phyloP scores from a whole-genome alignment of 164 flowering plant genomes.

The Kingdonia uniflora region DNA sequence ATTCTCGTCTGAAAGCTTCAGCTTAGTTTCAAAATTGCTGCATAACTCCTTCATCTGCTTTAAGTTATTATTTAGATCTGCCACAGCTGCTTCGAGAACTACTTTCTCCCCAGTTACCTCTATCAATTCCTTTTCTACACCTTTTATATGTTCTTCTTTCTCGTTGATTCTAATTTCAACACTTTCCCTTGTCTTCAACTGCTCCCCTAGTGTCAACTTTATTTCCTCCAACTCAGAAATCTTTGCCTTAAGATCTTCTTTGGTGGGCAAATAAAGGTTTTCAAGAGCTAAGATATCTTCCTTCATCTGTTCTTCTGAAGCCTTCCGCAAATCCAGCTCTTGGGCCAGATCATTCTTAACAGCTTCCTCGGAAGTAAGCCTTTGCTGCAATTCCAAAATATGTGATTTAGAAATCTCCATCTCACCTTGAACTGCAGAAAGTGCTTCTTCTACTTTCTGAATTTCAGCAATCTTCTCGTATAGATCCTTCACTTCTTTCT shows the following conservation, averaged over 20 bases:
- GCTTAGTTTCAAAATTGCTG: slow-evolving; percentile 51
- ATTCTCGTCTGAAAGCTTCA: slow-evolving; percentile 54
- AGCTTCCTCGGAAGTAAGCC: slow-evolving; percentile 40
- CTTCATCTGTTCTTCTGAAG: slow-evolving; percentile 47
- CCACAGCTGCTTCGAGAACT: slow-evolving; percentile 38
- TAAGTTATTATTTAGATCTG: slow-evolving; percentile 30
- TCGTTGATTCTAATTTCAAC: slow-evolving; percentile 27
- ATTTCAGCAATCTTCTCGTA: slow-evolving; percentile 56
- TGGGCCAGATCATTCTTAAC: slow-evolving; percentile 32
- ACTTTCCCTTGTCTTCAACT: slow-evolving; percentile 25
- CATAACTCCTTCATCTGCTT: slow-evolving; percentile 34
- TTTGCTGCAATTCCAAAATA: slow-evolving; percentile 37
- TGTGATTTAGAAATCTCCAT: slow-evolving; percentile 43
- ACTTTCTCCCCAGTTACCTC: slow-evolving; percentile 37
- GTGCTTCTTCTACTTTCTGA: slow-evolving; percentile 57
- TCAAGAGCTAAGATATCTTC: slow-evolving; percentile 43
- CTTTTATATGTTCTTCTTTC: slow-evolving; percentile 26
- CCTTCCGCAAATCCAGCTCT: slow-evolving; percentile 42
- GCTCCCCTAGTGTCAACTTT: slow-evolving; percentile 45
- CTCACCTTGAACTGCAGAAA: slow-evolving; percentile 47
- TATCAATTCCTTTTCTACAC: slow-evolving; percentile 37
- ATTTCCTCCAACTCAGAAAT: slow-evolving; percentile 48
- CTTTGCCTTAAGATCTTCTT: slow-evolving; percentile 48
- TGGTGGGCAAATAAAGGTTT: slow-evolving; percentile 26
- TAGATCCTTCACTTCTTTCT: slow-evolving; percentile 57